Evolutionary conservation across 148 eudicot species (phyloP).

Genomic region (Pouteria glomerata): DNA sequence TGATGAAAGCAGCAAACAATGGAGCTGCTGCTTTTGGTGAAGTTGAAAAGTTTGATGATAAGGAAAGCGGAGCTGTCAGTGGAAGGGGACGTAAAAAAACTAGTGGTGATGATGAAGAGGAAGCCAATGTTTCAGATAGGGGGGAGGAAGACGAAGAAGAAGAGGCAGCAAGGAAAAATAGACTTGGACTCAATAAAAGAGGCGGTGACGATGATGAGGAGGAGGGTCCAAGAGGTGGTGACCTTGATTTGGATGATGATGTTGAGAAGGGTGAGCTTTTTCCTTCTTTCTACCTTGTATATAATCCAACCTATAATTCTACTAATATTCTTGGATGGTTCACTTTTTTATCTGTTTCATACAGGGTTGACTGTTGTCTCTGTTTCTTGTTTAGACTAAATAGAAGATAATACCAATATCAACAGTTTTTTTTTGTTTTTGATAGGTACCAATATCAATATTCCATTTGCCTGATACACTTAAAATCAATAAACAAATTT

Average conservation of each 20-base stretch:
- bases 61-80: conserved; percentile 45
- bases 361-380: no score
- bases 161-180: conserved; percentile 59
- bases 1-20: conserved; percentile 95
- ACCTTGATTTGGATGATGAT: conserved; percentile 83
- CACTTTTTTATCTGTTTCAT: neutral
- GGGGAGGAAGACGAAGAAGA: conserved; percentile 89
- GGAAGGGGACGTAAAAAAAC: conserved; percentile 69
- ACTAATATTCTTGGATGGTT: neutral
- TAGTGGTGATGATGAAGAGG: conserved; percentile 61
- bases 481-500: neutral
- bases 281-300: neutral
- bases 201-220: conserved; percentile 76
- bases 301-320: neutral
- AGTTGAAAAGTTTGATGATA: conserved; percentile 49
- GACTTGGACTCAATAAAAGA: conserved; percentile 52
- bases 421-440: no score
- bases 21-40: conserved; percentile 86
- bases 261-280: conserved; percentile 75
- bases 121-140: conserved; percentile 58
- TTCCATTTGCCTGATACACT: neutral
- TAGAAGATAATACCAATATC: no score
- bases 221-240: conserved; percentile 83
- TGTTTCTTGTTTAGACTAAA: no score
- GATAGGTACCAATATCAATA: no score